Evolutionary conservation across 768 basidiomycete genomes (phyloP), one percentile per base, ranked within the genome.

Genomic region (Scleroderma citrinum): DNA sequence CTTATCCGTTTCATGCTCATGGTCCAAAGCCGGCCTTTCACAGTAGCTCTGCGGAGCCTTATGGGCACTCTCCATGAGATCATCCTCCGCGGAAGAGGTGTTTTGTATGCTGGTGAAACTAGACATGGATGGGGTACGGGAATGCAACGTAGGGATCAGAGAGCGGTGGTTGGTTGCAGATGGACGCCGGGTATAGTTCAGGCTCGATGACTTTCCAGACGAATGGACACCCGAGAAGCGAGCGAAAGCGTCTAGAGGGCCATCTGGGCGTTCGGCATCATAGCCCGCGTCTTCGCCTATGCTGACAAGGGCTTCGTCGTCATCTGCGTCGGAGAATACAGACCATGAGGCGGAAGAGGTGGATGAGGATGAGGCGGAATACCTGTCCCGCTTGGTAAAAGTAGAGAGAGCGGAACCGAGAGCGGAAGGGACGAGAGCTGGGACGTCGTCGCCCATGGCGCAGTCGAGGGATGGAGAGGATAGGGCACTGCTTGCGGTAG

Each of bases 161-260:
- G 81, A 80, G 34, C 72, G 76, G 57, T 80, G 79, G 69, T 88
- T 87, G 42, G 81, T 87, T 8, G 81, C 73, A 30, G 85, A 85
- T 1, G 85, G 84, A 13, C 81, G 75, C 48, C 86, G 81, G 47
- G 84, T 74, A 58, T 85, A 87, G 6, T 77, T 78, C 3, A 87
- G 69, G 40, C 72, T 76, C 12, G 78, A 74, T 13, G 78, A 74
- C 36, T 71, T 61, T 35, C 68, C 51, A 23, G 54, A 54, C 50
- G 69, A 66, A 46, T 65, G 57, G 46, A 64, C 69, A 51, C 54
- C 57, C 49, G 70, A 47, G 21, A 76, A 73, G 59, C 78, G 79
- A 46, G 71, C 66, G 57, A 63, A 71, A 50, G 61, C 60, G 47
- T 77, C 76, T 43, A 68, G 62, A 34, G 65, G 42, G 30, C 54